These are phyloP conservation scores for Diatrype stigma DNA, from an alignment of 2,329 filamentous ascomycete genomes.

Conservation along the genomic window DNA sequence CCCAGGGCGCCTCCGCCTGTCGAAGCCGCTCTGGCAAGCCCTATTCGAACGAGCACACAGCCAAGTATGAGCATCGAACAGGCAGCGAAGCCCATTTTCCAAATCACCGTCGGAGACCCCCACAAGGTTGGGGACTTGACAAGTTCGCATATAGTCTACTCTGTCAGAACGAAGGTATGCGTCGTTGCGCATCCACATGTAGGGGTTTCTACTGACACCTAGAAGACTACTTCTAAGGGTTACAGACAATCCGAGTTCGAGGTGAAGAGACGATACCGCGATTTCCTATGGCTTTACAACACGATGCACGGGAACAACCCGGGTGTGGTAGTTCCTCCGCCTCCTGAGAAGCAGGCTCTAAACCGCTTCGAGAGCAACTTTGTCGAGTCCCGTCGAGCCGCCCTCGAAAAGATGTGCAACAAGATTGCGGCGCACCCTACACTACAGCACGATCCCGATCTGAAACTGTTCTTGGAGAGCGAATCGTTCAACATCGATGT, in stretches of 20 bases:
- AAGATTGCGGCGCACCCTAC: slow-evolving; percentile 87
- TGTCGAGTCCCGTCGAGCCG: slow-evolving; percentile 85
- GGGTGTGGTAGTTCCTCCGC: slow-evolving; percentile 89
- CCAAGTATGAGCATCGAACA: slow-evolving; percentile 90
- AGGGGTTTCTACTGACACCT: slow-evolving; percentile 11
- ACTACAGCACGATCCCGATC: slow-evolving; percentile 84
- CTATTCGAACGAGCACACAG: slow-evolving; percentile 48
- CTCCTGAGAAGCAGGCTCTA: slow-evolving; percentile 96
- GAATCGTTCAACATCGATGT: slow-evolving; percentile 94
- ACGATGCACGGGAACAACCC: slow-evolving; percentile 92
- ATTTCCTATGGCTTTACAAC: slow-evolving; percentile 97
- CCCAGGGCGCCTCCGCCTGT: slow-evolving; percentile 65
- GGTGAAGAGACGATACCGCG: slow-evolving; percentile 88
- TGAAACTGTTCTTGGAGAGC: slow-evolving; percentile 96
- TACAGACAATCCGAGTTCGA: slow-evolving; percentile 91
- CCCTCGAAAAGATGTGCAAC: slow-evolving; percentile 96
- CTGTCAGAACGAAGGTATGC: slow-evolving; percentile 82
- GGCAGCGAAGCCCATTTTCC: slow-evolving; percentile 85
- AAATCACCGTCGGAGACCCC: slow-evolving; percentile 90
- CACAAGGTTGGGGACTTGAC: slow-evolving; percentile 97
- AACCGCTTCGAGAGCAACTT: slow-evolving; percentile 96
- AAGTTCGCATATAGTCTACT: slow-evolving; percentile 96
- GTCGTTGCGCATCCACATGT: neutral
- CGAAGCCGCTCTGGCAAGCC: slow-evolving; percentile 51
- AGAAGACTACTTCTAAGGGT: slow-evolving; percentile 87